phyloP scores from a whole-genome alignment of 2,329 filamentous ascomycete genomes.

The Aureobasidium sp. region DNA sequence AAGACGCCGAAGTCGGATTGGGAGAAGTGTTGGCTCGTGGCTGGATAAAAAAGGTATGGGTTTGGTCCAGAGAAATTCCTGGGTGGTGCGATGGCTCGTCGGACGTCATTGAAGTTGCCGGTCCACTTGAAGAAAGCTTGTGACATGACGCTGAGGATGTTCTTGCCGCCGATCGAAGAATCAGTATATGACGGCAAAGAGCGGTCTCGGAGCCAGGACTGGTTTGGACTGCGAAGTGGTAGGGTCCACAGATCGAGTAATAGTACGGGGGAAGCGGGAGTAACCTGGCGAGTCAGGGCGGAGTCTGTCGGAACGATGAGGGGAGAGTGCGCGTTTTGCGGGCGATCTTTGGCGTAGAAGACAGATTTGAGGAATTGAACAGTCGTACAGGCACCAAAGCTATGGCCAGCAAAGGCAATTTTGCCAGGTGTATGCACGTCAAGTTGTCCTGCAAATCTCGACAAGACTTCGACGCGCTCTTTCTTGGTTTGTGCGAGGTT shows the following conservation, averaged over 20 bases:
- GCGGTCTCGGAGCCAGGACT: constrained; percentile 60
- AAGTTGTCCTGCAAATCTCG: constrained; percentile 54
- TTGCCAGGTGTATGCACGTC: constrained; percentile 64
- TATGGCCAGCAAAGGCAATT: constrained; percentile 72
- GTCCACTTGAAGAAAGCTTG: constrained; percentile 74
- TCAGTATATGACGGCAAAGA: constrained; percentile 62
- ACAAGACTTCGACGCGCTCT: constrained; percentile 41
- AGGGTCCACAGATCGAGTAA: constrained; percentile 78
- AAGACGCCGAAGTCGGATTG: constrained; percentile 79
- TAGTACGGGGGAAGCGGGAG: constrained; percentile 56
- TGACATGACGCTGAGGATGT: constrained; percentile 64
- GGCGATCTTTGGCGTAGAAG: constrained; percentile 51
- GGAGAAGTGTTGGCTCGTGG: constrained; percentile 68
- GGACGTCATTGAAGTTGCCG: constrained; percentile 63
- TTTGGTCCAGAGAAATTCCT: constrained; percentile 17
- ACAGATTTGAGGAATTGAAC: constrained; percentile 74
- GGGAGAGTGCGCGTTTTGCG: constrained; percentile 43
- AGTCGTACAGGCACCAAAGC: constrained; percentile 68
- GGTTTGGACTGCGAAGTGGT: constrained; percentile 58
- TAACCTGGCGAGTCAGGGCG: constrained; percentile 58
- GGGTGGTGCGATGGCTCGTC: constrained; percentile 50
- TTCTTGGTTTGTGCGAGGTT: constrained; percentile 33
- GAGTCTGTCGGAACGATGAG: constrained; percentile 54
- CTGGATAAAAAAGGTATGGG: constrained; percentile 69
- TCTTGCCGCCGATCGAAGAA: constrained; percentile 46